Evolutionary conservation across 371 early-diverging fungal genomes (phyloP).

Genomic region (Lichtheimia corymbifera): DNA sequence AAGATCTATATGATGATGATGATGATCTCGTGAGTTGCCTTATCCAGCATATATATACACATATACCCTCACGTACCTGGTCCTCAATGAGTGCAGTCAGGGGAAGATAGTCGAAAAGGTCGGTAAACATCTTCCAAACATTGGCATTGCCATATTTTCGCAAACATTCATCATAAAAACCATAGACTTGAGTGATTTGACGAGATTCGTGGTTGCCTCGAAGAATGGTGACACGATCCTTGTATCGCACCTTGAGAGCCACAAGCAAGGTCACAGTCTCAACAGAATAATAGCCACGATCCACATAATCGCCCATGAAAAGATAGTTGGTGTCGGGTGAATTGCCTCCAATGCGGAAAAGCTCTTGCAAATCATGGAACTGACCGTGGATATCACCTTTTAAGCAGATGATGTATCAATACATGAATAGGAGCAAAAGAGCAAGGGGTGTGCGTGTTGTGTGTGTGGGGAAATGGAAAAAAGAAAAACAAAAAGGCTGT

Average conservation of each 20-base stretch:
- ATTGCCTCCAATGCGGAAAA: constrained; percentile 98
- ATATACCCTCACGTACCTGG: constrained; percentile 28
- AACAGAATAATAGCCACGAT: constrained; percentile 98
- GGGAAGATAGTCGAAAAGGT: constrained; percentile 98
- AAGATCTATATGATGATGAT: constrained; percentile 59
- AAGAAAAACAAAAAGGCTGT: neutral
- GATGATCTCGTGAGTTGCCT: neutral
- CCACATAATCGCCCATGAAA: constrained; percentile 99
- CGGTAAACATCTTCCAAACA: constrained; percentile 99
- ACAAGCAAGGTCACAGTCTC: constrained; percentile 96
- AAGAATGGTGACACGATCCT: constrained; percentile 95
- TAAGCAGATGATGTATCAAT: neutral
- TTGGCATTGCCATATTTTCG: constrained; percentile 97
- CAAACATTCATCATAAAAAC: constrained; percentile 94
- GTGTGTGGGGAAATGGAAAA: neutral
- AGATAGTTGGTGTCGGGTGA: constrained; percentile 97
- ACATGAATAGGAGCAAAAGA: neutral
- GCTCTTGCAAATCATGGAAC: constrained; percentile 97
- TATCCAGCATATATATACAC: neutral
- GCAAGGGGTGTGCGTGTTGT: neutral
- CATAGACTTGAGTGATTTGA: constrained; percentile 99
- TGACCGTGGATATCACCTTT: constrained; percentile 96
- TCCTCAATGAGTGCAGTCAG: constrained; percentile 86
- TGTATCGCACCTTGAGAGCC: constrained; percentile 94
- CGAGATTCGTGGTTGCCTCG: constrained; percentile 99